Evolutionary conservation across 805 yeast genomes (phyloP), one percentile per base, ranked within the genome.

Genomic region (Suhomyces pyralidae): DNA sequence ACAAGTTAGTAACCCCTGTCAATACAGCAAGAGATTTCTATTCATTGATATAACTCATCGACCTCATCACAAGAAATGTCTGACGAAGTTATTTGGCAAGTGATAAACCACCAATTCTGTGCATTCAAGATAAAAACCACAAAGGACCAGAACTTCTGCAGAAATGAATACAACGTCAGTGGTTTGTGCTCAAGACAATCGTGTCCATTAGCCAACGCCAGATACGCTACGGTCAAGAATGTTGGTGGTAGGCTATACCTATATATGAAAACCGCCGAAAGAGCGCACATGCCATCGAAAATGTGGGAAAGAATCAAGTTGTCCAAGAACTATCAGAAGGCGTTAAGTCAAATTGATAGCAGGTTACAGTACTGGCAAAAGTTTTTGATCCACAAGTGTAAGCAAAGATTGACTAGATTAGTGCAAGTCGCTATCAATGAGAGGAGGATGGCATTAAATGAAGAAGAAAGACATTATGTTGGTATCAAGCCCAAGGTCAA

Each of bases 221-320:
- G 88, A 63, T 90, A 90, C 71, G 96, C 97, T 30, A 90, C 97
- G 0, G 89, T 90, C 45, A 86, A 89, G 65, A 85, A 82, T 60
- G 79, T 87, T 26, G 90, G 87, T 58, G 97, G 96, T 6, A 82
- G 82, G 66, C 72, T 90, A 46, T 90, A 89, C 63, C 73, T 90
- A 34, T 94, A 94, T 73, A 94, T 94, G 90, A 94, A 94, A 69
- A 94, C 98, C 1, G 96, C 96, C 1, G 99, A 94, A 75, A 84
- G 99, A 73, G 96, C 96, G 19, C 98, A 94, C 67, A 88, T 91
- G 57, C 99, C 99, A 12, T 83, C 88, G 44, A 87, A 88, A 62
- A 76, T 90, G 68, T 94, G 99, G 99, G 97, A 94, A 73, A 82
- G 97, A 63, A 87, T 94, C 65, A 88, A 86, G 69, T 79, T 94